These are phyloP conservation scores for Calophaca sinica DNA, from an alignment of 306 rosid genomes.

Conservation along the genomic window DNA sequence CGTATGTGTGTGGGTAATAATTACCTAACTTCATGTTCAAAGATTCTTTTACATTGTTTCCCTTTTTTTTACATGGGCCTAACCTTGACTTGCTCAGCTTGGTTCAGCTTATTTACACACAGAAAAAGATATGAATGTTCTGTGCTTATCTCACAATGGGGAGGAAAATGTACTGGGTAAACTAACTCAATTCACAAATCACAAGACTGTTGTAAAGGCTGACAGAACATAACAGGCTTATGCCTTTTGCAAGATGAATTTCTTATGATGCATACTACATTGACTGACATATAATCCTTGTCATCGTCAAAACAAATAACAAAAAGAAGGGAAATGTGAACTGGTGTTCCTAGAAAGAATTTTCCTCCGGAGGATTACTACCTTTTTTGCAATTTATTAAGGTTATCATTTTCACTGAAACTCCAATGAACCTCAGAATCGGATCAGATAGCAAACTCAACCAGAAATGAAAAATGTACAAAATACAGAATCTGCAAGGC, in stretches of 20 bases:
- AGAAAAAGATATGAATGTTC: background rate
- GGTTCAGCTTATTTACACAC: background rate
- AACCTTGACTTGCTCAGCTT: background rate
- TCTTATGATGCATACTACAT: constrained; percentile 7
- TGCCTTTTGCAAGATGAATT: background rate
- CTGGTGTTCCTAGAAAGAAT: constrained; percentile 16
- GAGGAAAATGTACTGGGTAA: constrained; percentile 4
- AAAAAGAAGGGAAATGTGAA: background rate
- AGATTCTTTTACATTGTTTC: background rate
- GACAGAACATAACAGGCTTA: constrained; percentile 6
- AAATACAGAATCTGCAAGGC: background rate
- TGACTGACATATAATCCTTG: background rate
- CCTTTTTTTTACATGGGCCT: background rate
- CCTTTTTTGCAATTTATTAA: background rate
- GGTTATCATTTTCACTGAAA: background rate
- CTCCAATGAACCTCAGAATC: constrained; percentile 27
- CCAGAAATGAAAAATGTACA: background rate
- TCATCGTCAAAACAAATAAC: background rate
- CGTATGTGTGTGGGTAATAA: too few species aligned
- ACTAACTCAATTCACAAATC: background rate
- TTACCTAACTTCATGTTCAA: background rate
- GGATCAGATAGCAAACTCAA: constrained; percentile 32
- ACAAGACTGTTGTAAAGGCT: background rate
- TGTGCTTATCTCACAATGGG: background rate
- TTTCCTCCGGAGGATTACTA: background rate